Base-by-base conservation (phyloP, 129 eudicot genomes). In the Chrysanthemum makinoi region DNA sequence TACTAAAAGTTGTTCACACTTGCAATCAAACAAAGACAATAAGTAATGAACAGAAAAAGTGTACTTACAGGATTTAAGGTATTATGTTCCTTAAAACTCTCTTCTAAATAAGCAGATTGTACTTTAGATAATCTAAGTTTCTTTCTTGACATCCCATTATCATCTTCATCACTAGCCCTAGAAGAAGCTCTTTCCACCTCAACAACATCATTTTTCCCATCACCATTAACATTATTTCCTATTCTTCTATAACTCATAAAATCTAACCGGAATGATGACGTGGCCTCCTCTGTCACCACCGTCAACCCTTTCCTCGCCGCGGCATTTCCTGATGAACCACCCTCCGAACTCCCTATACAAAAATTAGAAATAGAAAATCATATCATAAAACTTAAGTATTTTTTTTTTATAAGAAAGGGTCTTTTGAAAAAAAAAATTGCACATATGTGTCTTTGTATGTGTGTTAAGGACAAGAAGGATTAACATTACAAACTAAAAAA, bases 41-140 rank as follows among this genome's bases (percentile, higher is more conserved):
- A 7, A 39, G 10, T 39, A 10, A 39, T 39, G 46, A 39, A 39
- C 10, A 39, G 39, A 19, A 33, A 53, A 30, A 33, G 72, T 15
- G 16, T 51, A 76, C 90, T 78, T 62, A 89, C 96, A 5, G 93
- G 96, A 84, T 89, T 84, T 18, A 89, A 87, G 50, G 90, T 86
- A 67, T 65, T 76, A 74, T 86, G 96, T 83, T 89, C 96, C 55
- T 86, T 89, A 62, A 86, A 89, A 72, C 85, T 89, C 72, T 86
- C 93, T 86, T 89, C 96, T 33, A 89, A 88, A 81, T 68, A 89
- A 70, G 96, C 96, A 30, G 96, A 89, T 52, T 89, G 96, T 64
- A 86, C 88, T 71, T 89, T 89, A 0, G 96, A 82, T 5, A 89
- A 65, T 66, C 96, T 76, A 35, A 89, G 77, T 47, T 89, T 89